phyloP scores from a whole-genome alignment of 495 filamentous ascomycete genomes.

The Trichoderma erinaceum region DNA sequence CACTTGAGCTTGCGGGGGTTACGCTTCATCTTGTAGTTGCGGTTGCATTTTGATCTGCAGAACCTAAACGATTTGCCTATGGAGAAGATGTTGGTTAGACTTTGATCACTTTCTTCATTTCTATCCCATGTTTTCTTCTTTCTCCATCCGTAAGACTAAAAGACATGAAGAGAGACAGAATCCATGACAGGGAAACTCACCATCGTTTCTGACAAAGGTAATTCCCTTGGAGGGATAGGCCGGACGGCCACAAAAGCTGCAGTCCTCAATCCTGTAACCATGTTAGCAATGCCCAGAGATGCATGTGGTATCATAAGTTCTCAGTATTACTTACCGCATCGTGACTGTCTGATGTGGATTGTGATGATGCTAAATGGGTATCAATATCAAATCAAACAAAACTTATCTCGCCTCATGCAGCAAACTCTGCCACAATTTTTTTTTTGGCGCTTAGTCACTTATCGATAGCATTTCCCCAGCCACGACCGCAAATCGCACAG shows the following conservation, averaged over 20 bases:
- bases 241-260: conserved; percentile 70
- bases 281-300: not conserved
- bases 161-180: conserved; percentile 22
- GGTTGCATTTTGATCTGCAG: conserved; percentile 89
- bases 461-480: not conserved
- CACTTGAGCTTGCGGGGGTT: conserved; percentile 73
- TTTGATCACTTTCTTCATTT: conserved; percentile 13
- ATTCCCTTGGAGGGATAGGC: conserved; percentile 88
- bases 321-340: not conserved
- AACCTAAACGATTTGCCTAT: conserved; percentile 59
- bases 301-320: not conserved
- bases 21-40: conserved; percentile 99
- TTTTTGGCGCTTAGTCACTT: not conserved
- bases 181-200: conserved; percentile 34
- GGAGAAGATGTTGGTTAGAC: not conserved
- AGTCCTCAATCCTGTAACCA: conserved; percentile 1
- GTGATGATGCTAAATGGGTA: not conserved
- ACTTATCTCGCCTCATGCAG: not conserved
- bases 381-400: not conserved
- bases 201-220: conserved; percentile 64
- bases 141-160: not conserved
- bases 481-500: not conserved
- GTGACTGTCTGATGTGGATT: conserved; percentile 2
- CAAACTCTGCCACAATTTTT: conserved; percentile 11
- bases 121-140: not conserved